A percentile compares a stretch with the other conserved stretches of the same genome.
These are phyloP conservation scores for Cercophora scortea DNA, from an alignment of 495 filamentous ascomycete species.

Conservation along the genomic window DNA sequence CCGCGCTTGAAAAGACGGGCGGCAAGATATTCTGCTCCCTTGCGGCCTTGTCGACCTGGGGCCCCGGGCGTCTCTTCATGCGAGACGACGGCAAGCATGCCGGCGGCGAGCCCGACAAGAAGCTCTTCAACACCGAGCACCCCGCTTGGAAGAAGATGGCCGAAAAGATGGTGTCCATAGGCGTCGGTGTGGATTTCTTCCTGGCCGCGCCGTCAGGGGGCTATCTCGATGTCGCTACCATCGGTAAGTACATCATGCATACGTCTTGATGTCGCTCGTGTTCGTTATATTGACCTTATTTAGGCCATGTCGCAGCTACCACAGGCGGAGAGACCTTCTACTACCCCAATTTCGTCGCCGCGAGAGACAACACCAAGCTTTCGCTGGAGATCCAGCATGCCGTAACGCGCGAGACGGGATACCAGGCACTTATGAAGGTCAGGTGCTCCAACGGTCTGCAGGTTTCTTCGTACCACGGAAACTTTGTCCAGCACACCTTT, in stretches of 20 bases:
- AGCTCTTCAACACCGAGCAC: slow-evolving; percentile 85
- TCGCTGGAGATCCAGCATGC: slow-evolving; percentile 79
- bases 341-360: slow-evolving; percentile 90
- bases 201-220: slow-evolving; percentile 80
- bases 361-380: slow-evolving; percentile 77
- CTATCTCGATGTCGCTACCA: slow-evolving; percentile 91
- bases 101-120: slow-evolving; percentile 83
- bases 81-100: slow-evolving; percentile 84
- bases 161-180: slow-evolving; percentile 79
- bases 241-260: slow-evolving; percentile 51
- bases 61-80: slow-evolving; percentile 73
- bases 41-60: slow-evolving; percentile 77
- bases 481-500: slow-evolving; percentile 91
- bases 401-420: slow-evolving; percentile 87
- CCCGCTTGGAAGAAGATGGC: slow-evolving; percentile 74
- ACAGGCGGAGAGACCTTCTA: slow-evolving; percentile 92
- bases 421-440: slow-evolving; percentile 97
- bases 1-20: slow-evolving; percentile 74
- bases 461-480: slow-evolving; percentile 87
- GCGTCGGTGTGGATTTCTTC: slow-evolving; percentile 90
- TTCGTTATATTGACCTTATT: slow-evolving; percentile 12
- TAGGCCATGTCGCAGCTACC: slow-evolving; percentile 62
- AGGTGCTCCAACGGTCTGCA: slow-evolving; percentile 95
- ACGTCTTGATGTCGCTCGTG: neutral
- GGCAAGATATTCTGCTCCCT: slow-evolving; percentile 90